Percentiles rank a stretch among this genome's conserved stretches.
These are phyloP conservation scores for Beauveria sp. DNA, from an alignment of 2,329 filamentous ascomycete genomes.

Conservation along the genomic window DNA sequence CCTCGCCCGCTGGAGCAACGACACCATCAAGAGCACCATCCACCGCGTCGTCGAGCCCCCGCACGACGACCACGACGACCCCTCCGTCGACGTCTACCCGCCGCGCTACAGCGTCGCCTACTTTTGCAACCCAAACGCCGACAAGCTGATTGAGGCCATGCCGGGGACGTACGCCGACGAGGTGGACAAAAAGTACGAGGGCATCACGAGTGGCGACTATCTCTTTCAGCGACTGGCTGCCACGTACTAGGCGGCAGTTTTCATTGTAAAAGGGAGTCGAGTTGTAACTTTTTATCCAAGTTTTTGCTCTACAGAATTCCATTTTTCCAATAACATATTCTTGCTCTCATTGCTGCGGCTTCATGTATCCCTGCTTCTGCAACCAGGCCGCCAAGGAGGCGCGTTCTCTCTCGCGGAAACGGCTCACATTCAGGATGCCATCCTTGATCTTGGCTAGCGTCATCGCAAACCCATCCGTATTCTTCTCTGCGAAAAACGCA, in stretches of 20 bases:
- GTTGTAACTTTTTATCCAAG: not conserved
- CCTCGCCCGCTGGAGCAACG: conserved; percentile 82
- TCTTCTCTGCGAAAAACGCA: conserved; percentile 81
- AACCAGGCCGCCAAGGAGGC: not conserved
- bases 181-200: conserved; percentile 70
- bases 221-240: conserved; percentile 68
- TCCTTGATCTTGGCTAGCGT: conserved; percentile 80
- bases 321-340: not conserved
- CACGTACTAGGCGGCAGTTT: conserved; percentile 49
- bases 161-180: conserved; percentile 64
- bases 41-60: conserved; percentile 88
- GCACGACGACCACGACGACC: conserved; percentile 31
- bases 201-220: conserved; percentile 74
- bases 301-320: not conserved
- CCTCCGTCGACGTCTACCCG: conserved; percentile 45
- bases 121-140: conserved; percentile 60
- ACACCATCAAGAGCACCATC: conserved; percentile 81
- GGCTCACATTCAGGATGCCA: conserved; percentile 10
- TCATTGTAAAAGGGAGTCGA: not conserved
- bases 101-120: conserved; percentile 79
- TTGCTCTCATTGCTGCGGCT: not conserved
- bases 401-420: conserved; percentile 2
- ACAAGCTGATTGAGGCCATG: conserved; percentile 68
- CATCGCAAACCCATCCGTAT: conserved; percentile 78
- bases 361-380: not conserved